Evolutionary conservation across 768 basidiomycete genomes (phyloP).

Genomic region (Cystofilobasidium ferigula): DNA sequence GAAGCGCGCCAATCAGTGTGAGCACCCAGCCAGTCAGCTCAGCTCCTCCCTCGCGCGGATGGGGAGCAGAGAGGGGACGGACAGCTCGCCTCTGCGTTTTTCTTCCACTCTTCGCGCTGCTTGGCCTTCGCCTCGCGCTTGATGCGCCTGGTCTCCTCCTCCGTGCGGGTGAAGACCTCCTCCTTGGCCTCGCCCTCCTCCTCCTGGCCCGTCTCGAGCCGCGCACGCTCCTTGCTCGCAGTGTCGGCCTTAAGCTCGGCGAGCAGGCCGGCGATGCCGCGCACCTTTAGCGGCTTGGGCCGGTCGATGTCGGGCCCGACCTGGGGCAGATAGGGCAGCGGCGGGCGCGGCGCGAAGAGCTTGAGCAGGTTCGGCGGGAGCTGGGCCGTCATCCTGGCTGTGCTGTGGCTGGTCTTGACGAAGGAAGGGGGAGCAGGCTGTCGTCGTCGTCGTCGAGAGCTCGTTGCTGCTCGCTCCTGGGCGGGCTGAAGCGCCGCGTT

Average conservation of each 20-base stretch:
- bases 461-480: too few species aligned
- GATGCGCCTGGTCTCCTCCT: slow-evolving; percentile 36
- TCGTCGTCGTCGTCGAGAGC: too few species aligned
- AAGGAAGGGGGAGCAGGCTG: not conserved
- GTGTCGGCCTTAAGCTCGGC: slow-evolving; percentile 63
- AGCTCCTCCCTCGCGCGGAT: not conserved
- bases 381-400: slow-evolving; percentile 25
- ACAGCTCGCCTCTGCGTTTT: slow-evolving; percentile 52
- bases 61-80: slow-evolving; percentile 34
- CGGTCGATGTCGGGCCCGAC: slow-evolving; percentile 72
- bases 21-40: not conserved
- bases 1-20: not conserved
- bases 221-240: slow-evolving; percentile 41
- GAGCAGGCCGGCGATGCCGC: slow-evolving; percentile 67
- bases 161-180: slow-evolving; percentile 53
- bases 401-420: not conserved
- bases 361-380: slow-evolving; percentile 93
- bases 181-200: slow-evolving; percentile 35
- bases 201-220: slow-evolving; percentile 22
- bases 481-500: too few species aligned
- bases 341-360: slow-evolving; percentile 87
- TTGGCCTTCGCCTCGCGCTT: slow-evolving; percentile 35
- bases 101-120: slow-evolving; percentile 38
- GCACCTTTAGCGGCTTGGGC: slow-evolving; percentile 55
- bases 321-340: slow-evolving; percentile 73